Evolutionary conservation across 805 yeast genomes (phyloP), one percentile per base, ranked within the genome.

Genomic region (Isabelozyma pseudorhagii): DNA sequence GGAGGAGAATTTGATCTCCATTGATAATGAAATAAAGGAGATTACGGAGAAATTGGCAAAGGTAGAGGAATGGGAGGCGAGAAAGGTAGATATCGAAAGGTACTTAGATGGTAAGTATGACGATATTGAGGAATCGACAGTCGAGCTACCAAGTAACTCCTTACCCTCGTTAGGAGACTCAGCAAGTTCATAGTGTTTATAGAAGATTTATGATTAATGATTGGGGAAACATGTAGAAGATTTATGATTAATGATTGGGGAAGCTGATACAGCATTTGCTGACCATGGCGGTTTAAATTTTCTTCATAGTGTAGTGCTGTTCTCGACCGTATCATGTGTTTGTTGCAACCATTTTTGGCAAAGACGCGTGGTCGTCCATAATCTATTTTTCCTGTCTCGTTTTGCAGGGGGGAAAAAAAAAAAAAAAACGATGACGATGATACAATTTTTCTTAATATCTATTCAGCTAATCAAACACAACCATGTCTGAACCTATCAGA

Each of bases 401-500:
- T 29, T 31, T 8, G n/a, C 10, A 13, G 36, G 36, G 36, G 10
- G 36, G n/a, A 31, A 31, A 31, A 31, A 8, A 31, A 31, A 31
- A 31, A 31, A 31, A 31, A 31, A 31, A 10, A 13, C n/a, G 36
- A 31, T 31, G 36, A 31, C n/a, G 4, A 31, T 10, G n/a, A 13
- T 10, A 31, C 36, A 6, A 6, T 21, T 21, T 21, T 31, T 31
- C 36, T 8, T 13, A 9, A 3, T 5, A 9, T 31, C 3, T 13
- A 10, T 31, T 13, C 36, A 31, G n/a, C 7, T 13, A 31, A 10
- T 13, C n/a, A 38, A 41, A 9, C 6, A 5, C 40, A 41, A 45
- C 43, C 48, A 90, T 91, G 97, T 82, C 93, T 45, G 93, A 86
- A 71, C 97, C 97, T 40, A 91, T 91, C 70, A 87, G 85, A 75